Evolutionary conservation across 225 moss, liverwort and hornwort genomes (phyloP).

Genomic region (Bryoerythrophyllum caledonicum): DNA sequence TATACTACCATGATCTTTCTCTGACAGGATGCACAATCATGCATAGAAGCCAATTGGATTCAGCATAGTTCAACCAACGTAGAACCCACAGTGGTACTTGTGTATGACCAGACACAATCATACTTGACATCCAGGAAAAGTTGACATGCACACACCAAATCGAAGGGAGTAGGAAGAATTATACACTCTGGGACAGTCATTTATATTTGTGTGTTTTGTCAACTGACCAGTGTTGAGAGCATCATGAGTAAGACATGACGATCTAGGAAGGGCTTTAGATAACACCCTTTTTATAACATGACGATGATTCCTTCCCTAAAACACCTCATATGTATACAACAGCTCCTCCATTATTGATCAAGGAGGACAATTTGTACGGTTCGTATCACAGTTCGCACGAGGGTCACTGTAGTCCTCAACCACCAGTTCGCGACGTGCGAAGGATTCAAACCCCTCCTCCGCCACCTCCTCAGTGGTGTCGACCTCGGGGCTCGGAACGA

Average conservation of each 20-base stretch:
- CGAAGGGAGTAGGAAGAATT: neutral
- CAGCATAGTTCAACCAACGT: neutral
- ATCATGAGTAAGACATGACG: neutral
- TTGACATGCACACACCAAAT: neutral
- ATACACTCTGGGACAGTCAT: neutral
- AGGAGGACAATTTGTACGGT: constrained; percentile 23
- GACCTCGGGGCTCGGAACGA: neutral
- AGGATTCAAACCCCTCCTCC: constrained; percentile 23
- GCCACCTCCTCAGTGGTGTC: neutral
- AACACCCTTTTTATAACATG: neutral
- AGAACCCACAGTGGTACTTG: neutral
- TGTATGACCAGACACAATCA: neutral
- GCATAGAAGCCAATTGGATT: neutral
- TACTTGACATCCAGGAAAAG: neutral
- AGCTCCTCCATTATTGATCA: neutral
- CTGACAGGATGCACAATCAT: constrained; percentile 12
- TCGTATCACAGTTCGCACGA: constrained; percentile 20
- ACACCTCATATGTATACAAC: no score
- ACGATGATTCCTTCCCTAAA: neutral
- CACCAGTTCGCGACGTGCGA: constrained; percentile 24
- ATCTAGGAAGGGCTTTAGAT: constrained; percentile 1
- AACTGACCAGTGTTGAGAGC: constrained; percentile 17
- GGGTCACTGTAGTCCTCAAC: neutral
- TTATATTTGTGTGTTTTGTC: neutral
- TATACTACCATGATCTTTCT: neutral